These are phyloP conservation scores for Magnusiomyces suaveolens DNA, from an alignment of 1,139 yeast species.

Conservation along the genomic window DNA sequence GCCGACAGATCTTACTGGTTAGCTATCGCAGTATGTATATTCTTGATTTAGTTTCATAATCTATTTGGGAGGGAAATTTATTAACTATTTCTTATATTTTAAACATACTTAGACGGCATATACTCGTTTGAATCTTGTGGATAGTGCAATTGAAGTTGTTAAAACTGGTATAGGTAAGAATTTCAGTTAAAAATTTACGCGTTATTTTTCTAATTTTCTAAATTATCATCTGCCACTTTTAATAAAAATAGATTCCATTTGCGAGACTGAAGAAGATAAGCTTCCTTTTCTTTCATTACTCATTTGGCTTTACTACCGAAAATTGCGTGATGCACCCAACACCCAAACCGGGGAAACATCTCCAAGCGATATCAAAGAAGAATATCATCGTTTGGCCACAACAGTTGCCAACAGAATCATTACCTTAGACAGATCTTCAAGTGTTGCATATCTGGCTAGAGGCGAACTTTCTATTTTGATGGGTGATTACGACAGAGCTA, in stretches of 20 bases:
- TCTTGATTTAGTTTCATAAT: neutral
- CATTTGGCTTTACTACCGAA: conserved; percentile 63
- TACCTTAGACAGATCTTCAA: conserved; percentile 36
- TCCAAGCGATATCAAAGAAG: conserved; percentile 19
- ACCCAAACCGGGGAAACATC: conserved; percentile 21
- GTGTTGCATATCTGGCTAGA: conserved; percentile 49
- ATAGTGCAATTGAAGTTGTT: conserved; percentile 58
- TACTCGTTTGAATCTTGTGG: conserved; percentile 48
- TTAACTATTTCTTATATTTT: neutral
- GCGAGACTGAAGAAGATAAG: conserved; percentile 40
- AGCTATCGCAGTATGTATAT: conserved; percentile 44
- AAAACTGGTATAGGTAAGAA: conserved; percentile 42
- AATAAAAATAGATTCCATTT: conserved; percentile 17
- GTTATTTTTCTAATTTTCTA: neutral
- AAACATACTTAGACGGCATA: conserved; percentile 46
- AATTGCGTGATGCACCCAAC: conserved; percentile 35
- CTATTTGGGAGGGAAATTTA: too few relatives aligned
- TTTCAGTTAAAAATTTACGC: conserved; percentile 12
- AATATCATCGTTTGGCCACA: conserved; percentile 26
- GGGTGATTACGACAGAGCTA: conserved; percentile 50
- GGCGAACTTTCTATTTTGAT: conserved; percentile 47
- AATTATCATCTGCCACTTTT: neutral
- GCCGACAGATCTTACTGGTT: conserved; percentile 76
- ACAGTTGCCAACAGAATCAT: conserved; percentile 27
- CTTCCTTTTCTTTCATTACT: conserved; percentile 51